phyloP scores from a whole-genome alignment of 768 basidiomycete species.

The Pluteus cervinus region DNA sequence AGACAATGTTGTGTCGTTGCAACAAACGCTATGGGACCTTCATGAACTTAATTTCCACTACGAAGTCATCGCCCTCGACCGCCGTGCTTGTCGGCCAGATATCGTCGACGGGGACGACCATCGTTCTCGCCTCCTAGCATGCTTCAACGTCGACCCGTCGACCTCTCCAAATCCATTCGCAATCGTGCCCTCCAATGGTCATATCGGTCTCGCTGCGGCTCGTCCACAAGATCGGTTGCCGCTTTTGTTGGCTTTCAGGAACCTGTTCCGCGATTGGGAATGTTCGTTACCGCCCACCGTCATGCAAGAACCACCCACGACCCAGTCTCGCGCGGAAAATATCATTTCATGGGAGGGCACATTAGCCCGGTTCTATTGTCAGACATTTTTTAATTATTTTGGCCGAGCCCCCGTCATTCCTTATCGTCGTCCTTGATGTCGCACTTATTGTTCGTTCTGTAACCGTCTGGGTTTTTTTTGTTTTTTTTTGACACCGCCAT shows the following conservation, averaged over 20 bases:
- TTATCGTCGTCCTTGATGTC: neutral
- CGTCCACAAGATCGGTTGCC: neutral
- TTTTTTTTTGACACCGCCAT: too few species aligned
- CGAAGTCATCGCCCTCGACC: neutral
- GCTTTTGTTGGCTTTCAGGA: neutral
- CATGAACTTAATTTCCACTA: conserved; percentile 1
- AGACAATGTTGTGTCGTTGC: too few species aligned
- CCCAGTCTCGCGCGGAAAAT: neutral
- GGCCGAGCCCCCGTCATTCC: neutral
- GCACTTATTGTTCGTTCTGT: too few species aligned
- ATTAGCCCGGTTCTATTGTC: neutral
- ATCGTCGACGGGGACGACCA: neutral
- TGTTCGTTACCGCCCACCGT: too few species aligned
- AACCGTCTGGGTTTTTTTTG: too few species aligned
- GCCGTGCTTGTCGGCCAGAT: too few species aligned
- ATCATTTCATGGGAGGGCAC: too few species aligned
- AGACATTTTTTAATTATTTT: conserved; percentile 2
- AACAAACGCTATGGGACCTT: neutral
- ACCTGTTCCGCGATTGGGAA: neutral
- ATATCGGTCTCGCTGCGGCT: neutral
- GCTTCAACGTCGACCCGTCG: neutral
- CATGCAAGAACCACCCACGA: neutral
- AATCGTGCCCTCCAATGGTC: too few species aligned
- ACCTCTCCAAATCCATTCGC: neutral
- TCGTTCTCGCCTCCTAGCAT: neutral